Evolutionary conservation across 192 early-diverging fungal species (phyloP), one percentile per base, ranked within the genome.

Genomic region (Pilobolus umbonatus): DNA sequence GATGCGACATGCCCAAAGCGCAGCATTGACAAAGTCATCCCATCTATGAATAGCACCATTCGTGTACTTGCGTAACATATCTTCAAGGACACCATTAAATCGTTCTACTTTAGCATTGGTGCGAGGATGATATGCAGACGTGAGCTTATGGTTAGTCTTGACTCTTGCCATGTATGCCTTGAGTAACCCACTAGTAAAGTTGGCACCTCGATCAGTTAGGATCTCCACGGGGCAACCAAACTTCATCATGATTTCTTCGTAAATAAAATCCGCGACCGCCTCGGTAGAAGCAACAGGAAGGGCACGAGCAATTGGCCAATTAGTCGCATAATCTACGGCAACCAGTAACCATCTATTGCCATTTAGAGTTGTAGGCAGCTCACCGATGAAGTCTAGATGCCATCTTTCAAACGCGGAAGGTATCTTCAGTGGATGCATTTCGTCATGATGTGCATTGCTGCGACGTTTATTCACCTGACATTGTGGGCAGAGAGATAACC

Each of bases 271-370:
- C 0, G 55, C 69, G 24, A 55, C 34, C 1, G 55, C 38, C n/a
- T 50, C 51, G 1, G 39, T 61, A 17, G 59, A 57, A 1, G 61
- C 57, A 0, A 48, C 57, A 21, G 40, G 52, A 2, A 72, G 22
- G 17, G 64, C 64, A 0, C 54, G 40, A 7, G 64, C 60, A 42
- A 66, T 42, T 0, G 60, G 63, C 64, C 69, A 71, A 34, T 62
- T 62, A 11, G 61, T 72, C 0, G 55, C 32, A 51, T 66, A 67
- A n/a, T 72, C 70, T 4, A 62, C 61, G 30, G 57, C 70, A 1
- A 60, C 31, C 0, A 72, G n/a, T 0, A 71, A 48, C 56, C 60
- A 71, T 0, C 35, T 10, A 32, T 70, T 70, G 8, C 52, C 35
- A 1, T 39, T 24, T 1, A 17, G 10, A 40, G 52, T 39, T 1